Evolutionary conservation across 345 rosid genomes (phyloP).

Genomic region (Reutealis trisperma): DNA sequence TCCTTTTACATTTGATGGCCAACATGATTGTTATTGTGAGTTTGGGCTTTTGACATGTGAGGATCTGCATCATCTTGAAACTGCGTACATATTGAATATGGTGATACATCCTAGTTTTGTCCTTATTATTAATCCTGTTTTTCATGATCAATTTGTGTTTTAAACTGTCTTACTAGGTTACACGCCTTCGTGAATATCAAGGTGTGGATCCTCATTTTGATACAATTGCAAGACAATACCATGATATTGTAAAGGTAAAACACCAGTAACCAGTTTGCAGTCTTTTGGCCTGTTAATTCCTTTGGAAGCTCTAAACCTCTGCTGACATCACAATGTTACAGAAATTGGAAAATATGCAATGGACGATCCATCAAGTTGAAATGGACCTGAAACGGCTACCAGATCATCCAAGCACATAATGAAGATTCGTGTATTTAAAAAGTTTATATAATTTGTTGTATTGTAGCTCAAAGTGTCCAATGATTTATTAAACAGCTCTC

Average conservation of each 20-base stretch:
- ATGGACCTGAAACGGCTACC: constrained; percentile 80
- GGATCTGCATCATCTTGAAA: not conserved
- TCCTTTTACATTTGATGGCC: not conserved
- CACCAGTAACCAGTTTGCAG: not conserved
- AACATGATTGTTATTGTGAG: not conserved
- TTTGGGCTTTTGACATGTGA: not conserved
- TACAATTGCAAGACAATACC: constrained; percentile 88
- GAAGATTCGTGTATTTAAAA: not conserved
- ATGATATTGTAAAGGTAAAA: constrained; percentile 83
- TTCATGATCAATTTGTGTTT: constrained; percentile 9
- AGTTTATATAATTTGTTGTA: not conserved
- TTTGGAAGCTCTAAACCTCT: constrained; percentile 16
- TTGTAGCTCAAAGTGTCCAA: no score
- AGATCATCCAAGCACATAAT: constrained; percentile 48
- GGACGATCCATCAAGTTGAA: constrained; percentile 95
- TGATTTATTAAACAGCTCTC: not conserved
- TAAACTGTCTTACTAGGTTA: constrained; percentile 50
- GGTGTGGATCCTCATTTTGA: constrained; percentile 98
- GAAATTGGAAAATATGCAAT: constrained; percentile 94
- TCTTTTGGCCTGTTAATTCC: not conserved
- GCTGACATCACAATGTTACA: constrained; percentile 31
- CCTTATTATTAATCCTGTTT: not conserved
- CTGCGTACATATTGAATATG: not conserved
- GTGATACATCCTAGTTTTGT: constrained; percentile 1
- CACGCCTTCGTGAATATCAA: constrained; percentile 94